Conservation (phyloP, 805 yeast species). For the Cyberlindnera xylosilytica region DNA sequence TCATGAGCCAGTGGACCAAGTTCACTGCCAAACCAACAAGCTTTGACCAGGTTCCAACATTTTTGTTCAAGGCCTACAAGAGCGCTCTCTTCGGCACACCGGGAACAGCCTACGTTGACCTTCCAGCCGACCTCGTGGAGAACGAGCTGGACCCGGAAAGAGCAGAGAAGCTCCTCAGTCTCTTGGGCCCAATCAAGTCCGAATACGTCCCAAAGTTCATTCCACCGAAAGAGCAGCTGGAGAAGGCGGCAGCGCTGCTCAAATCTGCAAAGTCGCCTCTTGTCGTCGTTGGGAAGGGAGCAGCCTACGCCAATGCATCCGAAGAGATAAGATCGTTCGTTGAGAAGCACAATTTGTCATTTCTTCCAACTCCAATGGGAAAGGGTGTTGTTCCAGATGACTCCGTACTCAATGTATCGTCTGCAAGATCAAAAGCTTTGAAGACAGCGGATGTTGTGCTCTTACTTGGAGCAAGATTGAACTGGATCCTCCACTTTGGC, state of each 20-base stretch:
- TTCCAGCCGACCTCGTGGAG: conserved; percentile 58
- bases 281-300: conserved; percentile 65
- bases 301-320: conserved; percentile 46
- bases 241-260: conserved; percentile 33
- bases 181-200: conserved; percentile 8
- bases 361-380: conserved; percentile 78
- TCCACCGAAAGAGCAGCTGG: conserved; percentile 36
- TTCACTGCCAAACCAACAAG: conserved; percentile 44
- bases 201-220: conserved; percentile 29
- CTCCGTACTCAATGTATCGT: conserved; percentile 46
- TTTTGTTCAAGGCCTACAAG: conserved; percentile 46
- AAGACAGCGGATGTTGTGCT: conserved; percentile 55
- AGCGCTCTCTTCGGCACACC: conserved; percentile 46
- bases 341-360: conserved; percentile 42
- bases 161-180: neutral
- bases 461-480: conserved; percentile 62
- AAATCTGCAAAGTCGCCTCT: conserved; percentile 44
- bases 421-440: conserved; percentile 63
- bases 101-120: conserved; percentile 60
- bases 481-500: conserved; percentile 74
- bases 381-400: conserved; percentile 63
- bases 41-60: conserved; percentile 33
- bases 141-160: conserved; percentile 1
- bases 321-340: conserved; percentile 39
- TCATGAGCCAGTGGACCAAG: conserved; percentile 47